Base-by-base conservation (phyloP, 192 early-diverging fungal species). In the Oehlia diaphana region DNA sequence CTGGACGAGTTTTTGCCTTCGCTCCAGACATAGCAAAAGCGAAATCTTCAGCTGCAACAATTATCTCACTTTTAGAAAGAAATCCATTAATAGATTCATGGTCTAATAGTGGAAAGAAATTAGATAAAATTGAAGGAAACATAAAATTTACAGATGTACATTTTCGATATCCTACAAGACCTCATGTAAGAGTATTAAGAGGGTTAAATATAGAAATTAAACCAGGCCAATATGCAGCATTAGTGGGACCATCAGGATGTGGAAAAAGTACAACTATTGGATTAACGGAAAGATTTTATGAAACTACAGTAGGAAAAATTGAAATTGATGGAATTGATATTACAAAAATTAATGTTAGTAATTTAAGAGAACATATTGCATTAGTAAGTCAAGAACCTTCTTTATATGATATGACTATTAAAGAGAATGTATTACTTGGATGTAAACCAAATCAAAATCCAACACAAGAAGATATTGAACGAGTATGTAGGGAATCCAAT, bases 201-300 rank as follows among this genome's bases (percentile, higher is more conserved):
- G 82, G 86, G 63, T 84, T 92, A 37, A 80, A 81, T 65, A 81
- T 94, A n/a, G 76, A 86, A 44, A 84, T 93, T 26, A 78, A 84
- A 33, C 73, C 90, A 33, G 93, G 93, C 26, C 82, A 87, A 78
- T 94, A 92, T 26, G 90, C 94, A 47, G 94, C 94, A 13, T 82
- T 96, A 23, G 94, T 96, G 9, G 94, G 94, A 2, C 82, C 88
- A 37, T 94, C 92, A 19, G 94, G 94, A 4, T 90, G 86, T 73
- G 84, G 87, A 75, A 94, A 94, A 81, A 88, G 86, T 12, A 93
- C 92, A 13, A 85, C 89, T 10, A 89, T 94, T 80, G 87, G 85
- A 9, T 66, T 92, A 66, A 67, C 89, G 28, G 89, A 92, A 78
- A 84, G 90, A 35, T 87, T 89, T 67, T 92, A 92, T 68, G 87